Evolutionary conservation across 208 protist species (phyloP), one percentile per base, ranked within the genome.

Genomic region (Trypanosoma theileri): DNA sequence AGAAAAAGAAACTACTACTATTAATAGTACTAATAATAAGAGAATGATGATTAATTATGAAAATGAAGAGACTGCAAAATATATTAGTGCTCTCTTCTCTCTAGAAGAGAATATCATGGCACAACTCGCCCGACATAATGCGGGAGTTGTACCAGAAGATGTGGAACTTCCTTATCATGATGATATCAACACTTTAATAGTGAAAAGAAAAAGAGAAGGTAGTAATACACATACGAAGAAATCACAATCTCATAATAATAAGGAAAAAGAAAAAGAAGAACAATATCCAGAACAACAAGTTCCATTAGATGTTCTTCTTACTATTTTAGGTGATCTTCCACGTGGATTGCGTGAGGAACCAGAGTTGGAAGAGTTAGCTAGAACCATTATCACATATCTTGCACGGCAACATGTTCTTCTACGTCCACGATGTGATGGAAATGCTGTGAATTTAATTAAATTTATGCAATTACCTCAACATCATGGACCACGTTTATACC

Each of bases 351-450:
- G 71, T 19, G 64, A 42, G 4, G 74, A 76, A 26, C 24, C 41
- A 56, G 64, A 46, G 45, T 65, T 88, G 19, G 59, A 51, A 10
- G 68, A 65, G 11, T 73, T 94, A n/a, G 84, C 77, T 0, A 75
- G 86, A 42, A 60, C 63, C 13, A 68, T 90, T 16, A 40, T 76
- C n/a, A 87, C 80, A 51, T 86, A 92, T 61, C 79, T 80, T n/a
- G 75, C 85, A 24, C 86, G 82, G 19, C 74, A 77, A 42, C 86
- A 81, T 52, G 75, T 89, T 77, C 76, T 94, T 65, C 71, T 94
- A 61, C 81, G 89, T 3, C 79, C 78, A 13, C 79, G 84, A 7
- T 70, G 77, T 24, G 76, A 75, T 48, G 84, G 81, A 58, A 72
- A 60, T 35, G 81, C 76, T 22, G 61, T 81, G 60, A 86, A 85